These are phyloP conservation scores for Tylopilus sp. DNA, from an alignment of 768 basidiomycete species.

Conservation along the genomic window DNA sequence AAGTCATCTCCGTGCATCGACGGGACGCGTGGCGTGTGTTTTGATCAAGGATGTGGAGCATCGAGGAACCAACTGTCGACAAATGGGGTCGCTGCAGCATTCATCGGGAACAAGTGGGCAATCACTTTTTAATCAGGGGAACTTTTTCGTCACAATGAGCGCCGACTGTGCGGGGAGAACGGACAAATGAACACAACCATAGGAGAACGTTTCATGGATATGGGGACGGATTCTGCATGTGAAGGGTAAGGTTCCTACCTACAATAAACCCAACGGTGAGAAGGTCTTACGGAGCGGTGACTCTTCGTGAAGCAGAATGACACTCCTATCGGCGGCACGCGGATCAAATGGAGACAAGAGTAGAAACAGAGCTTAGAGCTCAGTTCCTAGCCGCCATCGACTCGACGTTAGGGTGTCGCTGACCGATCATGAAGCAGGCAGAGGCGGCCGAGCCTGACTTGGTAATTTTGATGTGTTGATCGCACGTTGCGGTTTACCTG, in stretches of 20 bases:
- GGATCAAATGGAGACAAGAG: slow-evolving; percentile 18
- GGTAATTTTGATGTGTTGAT: not conserved
- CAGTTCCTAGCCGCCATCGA: not conserved
- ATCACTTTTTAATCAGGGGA: slow-evolving; percentile 14
- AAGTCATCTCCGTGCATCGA: slow-evolving; percentile 26
- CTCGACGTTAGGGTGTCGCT: not conserved
- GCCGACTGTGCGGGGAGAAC: slow-evolving; percentile 14
- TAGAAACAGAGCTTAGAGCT: slow-evolving; percentile 8
- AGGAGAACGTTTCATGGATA: too few species aligned
- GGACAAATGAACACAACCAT: not conserved
- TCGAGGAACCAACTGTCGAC: slow-evolving; percentile 1
- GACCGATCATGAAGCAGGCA: not conserved
- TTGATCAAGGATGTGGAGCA: not conserved
- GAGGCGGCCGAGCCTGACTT: not conserved
- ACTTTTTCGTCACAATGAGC: slow-evolving; percentile 14
- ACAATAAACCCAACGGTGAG: not conserved
- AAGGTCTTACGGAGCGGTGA: slow-evolving; percentile 1
- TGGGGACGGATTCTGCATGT: not conserved
- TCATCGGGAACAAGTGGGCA: slow-evolving; percentile 21
- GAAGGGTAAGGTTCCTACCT: not conserved
- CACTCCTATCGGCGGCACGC: slow-evolving; percentile 1
- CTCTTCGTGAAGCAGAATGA: not conserved
- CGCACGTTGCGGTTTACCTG: not conserved
- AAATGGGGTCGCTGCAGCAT: slow-evolving; percentile 4
- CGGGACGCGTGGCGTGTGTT: not conserved